Evolutionary conservation across 2,329 filamentous ascomycete genomes (phyloP).

Genomic region (Fusarium tjaetaba): DNA sequence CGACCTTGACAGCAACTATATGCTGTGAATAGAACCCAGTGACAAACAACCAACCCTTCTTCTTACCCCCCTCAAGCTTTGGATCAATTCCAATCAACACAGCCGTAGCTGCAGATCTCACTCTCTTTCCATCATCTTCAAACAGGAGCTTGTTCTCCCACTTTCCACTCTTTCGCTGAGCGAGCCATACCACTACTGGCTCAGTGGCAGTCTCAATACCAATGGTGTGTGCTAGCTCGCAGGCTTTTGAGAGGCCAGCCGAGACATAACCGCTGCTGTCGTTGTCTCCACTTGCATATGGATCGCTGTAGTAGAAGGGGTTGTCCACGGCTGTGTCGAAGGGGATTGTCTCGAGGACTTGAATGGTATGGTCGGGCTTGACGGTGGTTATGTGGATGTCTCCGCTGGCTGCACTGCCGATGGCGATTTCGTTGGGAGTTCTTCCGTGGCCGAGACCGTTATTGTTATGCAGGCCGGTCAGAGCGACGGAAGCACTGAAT

Average conservation of each 20-base stretch:
- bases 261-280: constrained; percentile 63
- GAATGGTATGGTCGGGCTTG: constrained; percentile 30
- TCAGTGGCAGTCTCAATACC: constrained; percentile 51
- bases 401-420: constrained; percentile 57
- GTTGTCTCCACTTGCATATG: constrained; percentile 52
- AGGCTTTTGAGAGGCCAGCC: constrained; percentile 56
- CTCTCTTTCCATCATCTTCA: constrained; percentile 63
- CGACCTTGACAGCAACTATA: constrained; percentile 62
- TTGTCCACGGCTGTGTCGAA: constrained; percentile 64
- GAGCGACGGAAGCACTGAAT: constrained; percentile 51
- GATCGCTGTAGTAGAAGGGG: constrained; percentile 66
- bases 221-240: constrained; percentile 49
- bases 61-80: constrained; percentile 51
- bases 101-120: constrained; percentile 61
- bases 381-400: constrained; percentile 55
- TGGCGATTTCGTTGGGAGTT: constrained; percentile 52
- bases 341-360: constrained; percentile 49
- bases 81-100: constrained; percentile 65
- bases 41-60: constrained; percentile 66
- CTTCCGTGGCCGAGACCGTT: constrained; percentile 66
- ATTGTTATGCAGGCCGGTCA: constrained; percentile 59
- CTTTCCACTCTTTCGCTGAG: constrained; percentile 6
- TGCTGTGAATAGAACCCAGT: constrained; percentile 63
- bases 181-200: constrained; percentile 59
- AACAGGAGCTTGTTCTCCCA: constrained; percentile 64